Evolutionary conservation across 2,329 filamentous ascomycete genomes (phyloP).

Genomic region (Annulohypoxylon truncatum): DNA sequence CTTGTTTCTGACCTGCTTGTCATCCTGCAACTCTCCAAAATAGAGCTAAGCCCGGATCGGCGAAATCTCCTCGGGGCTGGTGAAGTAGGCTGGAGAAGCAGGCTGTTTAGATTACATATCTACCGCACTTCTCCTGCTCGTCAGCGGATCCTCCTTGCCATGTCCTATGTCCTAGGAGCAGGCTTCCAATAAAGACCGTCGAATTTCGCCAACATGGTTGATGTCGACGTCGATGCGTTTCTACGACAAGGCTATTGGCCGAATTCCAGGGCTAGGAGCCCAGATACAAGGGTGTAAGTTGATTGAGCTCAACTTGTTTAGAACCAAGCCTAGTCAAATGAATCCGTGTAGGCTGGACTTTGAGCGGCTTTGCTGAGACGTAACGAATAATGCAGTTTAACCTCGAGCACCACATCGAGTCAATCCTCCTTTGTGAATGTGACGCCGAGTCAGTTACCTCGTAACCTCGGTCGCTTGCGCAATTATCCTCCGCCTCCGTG

Average conservation of each 20-base stretch:
- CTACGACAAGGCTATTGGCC: slow-evolving; percentile 50
- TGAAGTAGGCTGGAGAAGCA: slow-evolving; percentile 41
- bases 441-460: slow-evolving; percentile 38
- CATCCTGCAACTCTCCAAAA: slow-evolving; percentile 15
- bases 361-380: slow-evolving; percentile 35
- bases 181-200: slow-evolving; percentile 27
- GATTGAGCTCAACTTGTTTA: slow-evolving; percentile 17
- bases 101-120: slow-evolving; percentile 36
- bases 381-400: slow-evolving; percentile 33
- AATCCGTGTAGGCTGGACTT: neutral
- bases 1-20: slow-evolving; percentile 9
- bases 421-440: slow-evolving; percentile 42
- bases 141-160: slow-evolving; percentile 34
- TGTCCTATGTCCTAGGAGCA: slow-evolving; percentile 45
- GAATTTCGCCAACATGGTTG: slow-evolving; percentile 44
- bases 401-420: slow-evolving; percentile 30
- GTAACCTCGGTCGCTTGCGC: slow-evolving; percentile 44
- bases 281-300: slow-evolving; percentile 46
- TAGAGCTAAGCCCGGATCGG: slow-evolving; percentile 29
- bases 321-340: slow-evolving; percentile 8
- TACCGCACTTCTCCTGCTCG: slow-evolving; percentile 16
- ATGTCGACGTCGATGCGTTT: slow-evolving; percentile 46
- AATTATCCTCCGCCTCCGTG: slow-evolving; percentile 70
- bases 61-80: slow-evolving; percentile 14
- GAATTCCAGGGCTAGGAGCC: slow-evolving; percentile 45